A percentile compares a stretch with the other conserved stretches of the same genome.
phyloP scores from a whole-genome alignment of 345 rosid species.

The Dipteronia sinensis region DNA sequence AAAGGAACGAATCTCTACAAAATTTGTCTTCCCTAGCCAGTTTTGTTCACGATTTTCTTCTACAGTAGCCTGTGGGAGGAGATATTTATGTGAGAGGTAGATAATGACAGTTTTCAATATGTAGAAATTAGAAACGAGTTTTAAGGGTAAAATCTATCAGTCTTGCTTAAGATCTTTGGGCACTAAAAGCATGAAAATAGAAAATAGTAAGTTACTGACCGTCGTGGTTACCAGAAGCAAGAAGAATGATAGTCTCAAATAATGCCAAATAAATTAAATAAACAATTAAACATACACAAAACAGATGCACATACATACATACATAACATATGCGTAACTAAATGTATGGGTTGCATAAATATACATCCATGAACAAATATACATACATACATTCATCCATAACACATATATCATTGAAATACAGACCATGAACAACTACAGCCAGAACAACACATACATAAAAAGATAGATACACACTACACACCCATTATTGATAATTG shows the following conservation, averaged over 20 bases:
- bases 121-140: slow-evolving; percentile 1
- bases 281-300: neutral
- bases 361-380: neutral
- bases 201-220: neutral
- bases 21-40: slow-evolving; percentile 92
- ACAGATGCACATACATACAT: neutral
- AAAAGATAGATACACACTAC: no score
- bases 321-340: neutral
- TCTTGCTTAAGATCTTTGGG: neutral
- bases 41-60: slow-evolving; percentile 47
- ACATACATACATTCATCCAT: neutral
- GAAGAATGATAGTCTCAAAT: neutral
- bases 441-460: neutral
- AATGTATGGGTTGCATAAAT: neutral
- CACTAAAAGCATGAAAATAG: neutral
- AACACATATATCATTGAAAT: neutral
- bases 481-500: neutral
- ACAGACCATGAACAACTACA: neutral
- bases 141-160: neutral
- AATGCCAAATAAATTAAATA: neutral
- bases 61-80: slow-evolving; percentile 41
- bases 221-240: slow-evolving; percentile 1
- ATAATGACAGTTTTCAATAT: neutral
- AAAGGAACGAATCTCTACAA: slow-evolving; percentile 89
- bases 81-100: slow-evolving; percentile 12